These are phyloP conservation scores for Penicillium bialowiezense DNA, from an alignment of 495 filamentous ascomycete species.

Conservation along the genomic window DNA sequence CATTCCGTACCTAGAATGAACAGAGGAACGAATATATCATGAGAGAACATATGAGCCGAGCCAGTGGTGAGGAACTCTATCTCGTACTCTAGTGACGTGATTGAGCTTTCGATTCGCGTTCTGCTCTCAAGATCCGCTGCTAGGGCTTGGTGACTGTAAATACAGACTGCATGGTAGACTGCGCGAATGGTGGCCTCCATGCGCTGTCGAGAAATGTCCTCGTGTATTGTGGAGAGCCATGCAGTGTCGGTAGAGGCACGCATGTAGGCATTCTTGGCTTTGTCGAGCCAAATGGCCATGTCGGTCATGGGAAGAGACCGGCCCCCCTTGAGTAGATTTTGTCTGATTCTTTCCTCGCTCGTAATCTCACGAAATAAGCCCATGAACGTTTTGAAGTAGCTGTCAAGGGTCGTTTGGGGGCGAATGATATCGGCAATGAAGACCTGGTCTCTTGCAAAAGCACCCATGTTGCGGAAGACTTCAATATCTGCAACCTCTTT, in stretches of 20 bases:
- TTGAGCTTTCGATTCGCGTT: background rate
- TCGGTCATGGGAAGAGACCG: too few relatives aligned
- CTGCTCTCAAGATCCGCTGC: background rate
- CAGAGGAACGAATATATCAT: slow-evolving; percentile 7
- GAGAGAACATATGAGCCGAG: slow-evolving; percentile 4
- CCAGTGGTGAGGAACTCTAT: slow-evolving; percentile 3
- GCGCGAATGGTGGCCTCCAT: slow-evolving; percentile 7
- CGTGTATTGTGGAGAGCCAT: too few relatives aligned
- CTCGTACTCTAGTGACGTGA: background rate
- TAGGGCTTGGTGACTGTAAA: slow-evolving; percentile 4
- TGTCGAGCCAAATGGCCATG: too few relatives aligned
- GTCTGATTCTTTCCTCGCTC: slow-evolving; percentile 5
- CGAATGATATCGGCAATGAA: background rate
- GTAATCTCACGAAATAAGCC: slow-evolving; percentile 8
- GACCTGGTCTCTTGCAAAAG: slow-evolving; percentile 2
- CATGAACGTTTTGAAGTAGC: slow-evolving; percentile 3
- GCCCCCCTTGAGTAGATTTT: background rate
- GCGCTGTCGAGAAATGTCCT: background rate
- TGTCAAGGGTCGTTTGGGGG: background rate
- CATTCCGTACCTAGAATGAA: slow-evolving; percentile 5
- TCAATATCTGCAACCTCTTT: slow-evolving; percentile 7
- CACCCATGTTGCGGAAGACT: slow-evolving; percentile 7
- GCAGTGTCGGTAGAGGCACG: too few relatives aligned
- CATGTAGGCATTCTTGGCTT: too few relatives aligned
- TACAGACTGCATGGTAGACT: slow-evolving; percentile 4